phyloP scores from a whole-genome alignment of 129 eudicot species.

The Helianthus tuberosus region DNA sequence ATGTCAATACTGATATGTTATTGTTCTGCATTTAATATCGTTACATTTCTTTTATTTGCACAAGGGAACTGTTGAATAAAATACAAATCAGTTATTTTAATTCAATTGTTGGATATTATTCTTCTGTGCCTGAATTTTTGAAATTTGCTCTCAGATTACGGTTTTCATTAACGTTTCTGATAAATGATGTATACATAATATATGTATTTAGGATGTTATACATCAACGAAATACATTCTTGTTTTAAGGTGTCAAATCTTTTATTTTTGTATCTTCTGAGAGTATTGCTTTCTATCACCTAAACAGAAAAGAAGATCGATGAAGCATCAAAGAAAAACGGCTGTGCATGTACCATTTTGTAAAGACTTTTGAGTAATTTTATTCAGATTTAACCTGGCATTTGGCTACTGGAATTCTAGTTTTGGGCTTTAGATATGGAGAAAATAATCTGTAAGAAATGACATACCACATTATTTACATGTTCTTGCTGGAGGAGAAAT shows the following conservation, averaged over 20 bases:
- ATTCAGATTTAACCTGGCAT: slow-evolving; percentile 15
- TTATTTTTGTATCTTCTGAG: slow-evolving; percentile 8
- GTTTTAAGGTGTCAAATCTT: slow-evolving; percentile 8
- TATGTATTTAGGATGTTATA: background rate
- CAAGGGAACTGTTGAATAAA: background rate
- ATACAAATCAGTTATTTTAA: background rate
- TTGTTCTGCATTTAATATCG: background rate
- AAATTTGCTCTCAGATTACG: background rate
- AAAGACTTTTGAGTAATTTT: slow-evolving; percentile 35
- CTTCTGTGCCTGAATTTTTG: background rate
- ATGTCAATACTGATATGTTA: background rate
- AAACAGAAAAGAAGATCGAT: slow-evolving; percentile 88
- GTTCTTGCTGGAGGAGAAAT: slow-evolving; percentile 29
- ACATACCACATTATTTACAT: slow-evolving; percentile 28
- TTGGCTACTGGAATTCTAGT: background rate
- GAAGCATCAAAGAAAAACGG: slow-evolving; percentile 61
- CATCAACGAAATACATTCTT: no score
- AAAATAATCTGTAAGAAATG: slow-evolving; percentile 45
- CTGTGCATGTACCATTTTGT: slow-evolving; percentile 84
- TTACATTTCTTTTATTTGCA: background rate
- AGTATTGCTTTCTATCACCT: slow-evolving; percentile 1
- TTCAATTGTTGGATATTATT: background rate
- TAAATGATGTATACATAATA: slow-evolving; percentile 10
- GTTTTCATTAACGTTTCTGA: slow-evolving; percentile 9
- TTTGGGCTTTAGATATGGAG: slow-evolving; percentile 38